Conservation (phyloP, 495 filamentous ascomycete genomes). For the Penicillium herquei region DNA sequence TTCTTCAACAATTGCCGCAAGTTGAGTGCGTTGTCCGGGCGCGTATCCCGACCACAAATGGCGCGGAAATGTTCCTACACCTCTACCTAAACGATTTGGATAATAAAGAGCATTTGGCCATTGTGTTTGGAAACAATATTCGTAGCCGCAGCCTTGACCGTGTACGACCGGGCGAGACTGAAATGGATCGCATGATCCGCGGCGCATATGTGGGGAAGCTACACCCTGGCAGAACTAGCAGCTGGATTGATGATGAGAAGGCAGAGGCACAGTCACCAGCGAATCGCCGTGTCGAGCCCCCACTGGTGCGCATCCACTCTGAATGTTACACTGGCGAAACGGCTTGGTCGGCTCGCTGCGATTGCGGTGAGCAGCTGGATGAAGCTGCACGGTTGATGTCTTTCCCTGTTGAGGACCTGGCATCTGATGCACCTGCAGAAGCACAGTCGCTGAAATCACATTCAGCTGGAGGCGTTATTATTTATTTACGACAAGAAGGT, state of each 20-base stretch:
- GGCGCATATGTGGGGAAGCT: conserved; percentile 88
- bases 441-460: conserved; percentile 45
- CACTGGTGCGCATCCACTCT: conserved; percentile 91
- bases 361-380: conserved; percentile 97
- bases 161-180: conserved; percentile 81
- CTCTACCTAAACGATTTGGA: conserved; percentile 91
- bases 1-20: conserved; percentile 66
- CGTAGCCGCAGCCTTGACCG: conserved; percentile 77
- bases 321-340: conserved; percentile 99
- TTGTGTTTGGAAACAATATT: conserved; percentile 88
- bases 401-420: conserved; percentile 50
- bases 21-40: conserved; percentile 83
- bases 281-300: conserved; percentile 33
- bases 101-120: conserved; percentile 96
- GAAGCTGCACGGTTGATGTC: conserved; percentile 95
- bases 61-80: conserved; percentile 95
- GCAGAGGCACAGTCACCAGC: conserved; percentile 11
- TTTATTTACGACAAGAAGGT: conserved; percentile 95
- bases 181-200: conserved; percentile 92
- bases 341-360: conserved; percentile 94
- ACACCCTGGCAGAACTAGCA: conserved; percentile 79
- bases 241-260: conserved; percentile 48
- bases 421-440: conserved; percentile 33
- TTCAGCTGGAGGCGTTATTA: conserved; percentile 78
- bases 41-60: conserved; percentile 81